Base-by-base conservation (phyloP, 305 asterid species). In the Ajuga reptans region DNA sequence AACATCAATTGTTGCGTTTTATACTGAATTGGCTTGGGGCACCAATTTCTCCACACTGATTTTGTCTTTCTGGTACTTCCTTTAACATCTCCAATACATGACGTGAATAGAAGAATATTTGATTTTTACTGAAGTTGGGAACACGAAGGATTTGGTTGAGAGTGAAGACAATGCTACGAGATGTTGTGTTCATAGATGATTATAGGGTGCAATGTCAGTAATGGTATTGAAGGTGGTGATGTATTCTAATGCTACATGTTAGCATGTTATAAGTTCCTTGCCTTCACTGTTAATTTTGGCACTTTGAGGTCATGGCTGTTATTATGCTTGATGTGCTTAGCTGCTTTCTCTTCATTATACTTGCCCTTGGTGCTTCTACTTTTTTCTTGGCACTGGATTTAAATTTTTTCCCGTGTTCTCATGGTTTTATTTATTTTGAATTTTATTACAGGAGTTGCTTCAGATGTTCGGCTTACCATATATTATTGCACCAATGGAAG, bases 391-490 rank as follows among this genome's bases (percentile, higher is more conserved):
- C 14, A 43, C 6, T 45, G 39, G 10, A 17, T 6, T 70, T 53
- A 54, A 21, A 53, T 49, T 42, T 11, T 24, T 16, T 27, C 21
- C 9, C 12, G 36, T 37, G 36, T 27, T 57, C 29, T 56, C 62
- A 17, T n/a, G 14, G 34, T 9, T 36, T 62, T 42, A 47, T 61
- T 15, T 74, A 29, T 78, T 75, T 64, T 42, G 36, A 31, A 39
- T 39, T 39, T 39, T 63, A 71, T 62, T 77, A 9, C 72, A 93
- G 99, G 99, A 93, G 83, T 73, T 93, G 84, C 99, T 91, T 81
- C 99, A 93, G 85, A 91, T 93, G 86, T 93, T 93, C 84, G 99
- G 97, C 66, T 78, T 93, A 72, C 99, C 99, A 46, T 93, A 86
- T 80, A 91, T 93, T 45, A 85, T 93, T 66, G 96, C 97, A 43